Evolutionary conservation across 148 eudicot species (phyloP), one percentile per base, ranked within the genome.

Genomic region (Rhododendron mucronatum): DNA sequence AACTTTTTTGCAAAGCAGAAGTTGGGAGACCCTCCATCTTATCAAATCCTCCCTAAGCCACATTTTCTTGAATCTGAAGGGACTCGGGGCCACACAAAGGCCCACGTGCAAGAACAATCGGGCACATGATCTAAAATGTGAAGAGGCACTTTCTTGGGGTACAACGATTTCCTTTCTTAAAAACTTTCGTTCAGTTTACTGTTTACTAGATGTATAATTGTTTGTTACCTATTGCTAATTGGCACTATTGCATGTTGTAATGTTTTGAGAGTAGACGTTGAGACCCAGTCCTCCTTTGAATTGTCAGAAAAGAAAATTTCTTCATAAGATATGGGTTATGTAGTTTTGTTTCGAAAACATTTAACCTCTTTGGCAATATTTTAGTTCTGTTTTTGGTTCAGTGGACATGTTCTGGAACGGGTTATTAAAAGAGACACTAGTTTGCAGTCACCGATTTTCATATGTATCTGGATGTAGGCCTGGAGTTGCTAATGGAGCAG

Each of bases 401-500:
- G 35, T 4, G 59, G 30, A 45, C 55, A 76, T 59, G 48, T 45
- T 8, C 53, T 48, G 41, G 79, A 13, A 57, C 18, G 18, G 28
- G 23, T 63, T 82, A 71, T 81, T 59, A 28, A 45, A 10, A 73
- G 28, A 48, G 48, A 71, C 12, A 37, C 39, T 3, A 74, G 39
- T 61, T 15, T 8, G 69, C 13, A 16, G 71, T 35, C 67, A 82
- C 35, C 84, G 79, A 75, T 82, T 63, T 84, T 83, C 44, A 23
- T 59, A 8, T 88, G 48, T 20, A 35, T 50, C 50, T 87, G 88
- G 73, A 83, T 87, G 83, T 74, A 94, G 96, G 91, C 84, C 91
- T 28, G 95, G 91, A 80, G 80, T 84, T 88, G 87, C 87, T 83
- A 89, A 87, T 90, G 96, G 93, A 84, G 88, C 90, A 86, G 81